phyloP scores from a whole-genome alignment of 805 yeast species.

The Sugiyamaella floridensis region DNA sequence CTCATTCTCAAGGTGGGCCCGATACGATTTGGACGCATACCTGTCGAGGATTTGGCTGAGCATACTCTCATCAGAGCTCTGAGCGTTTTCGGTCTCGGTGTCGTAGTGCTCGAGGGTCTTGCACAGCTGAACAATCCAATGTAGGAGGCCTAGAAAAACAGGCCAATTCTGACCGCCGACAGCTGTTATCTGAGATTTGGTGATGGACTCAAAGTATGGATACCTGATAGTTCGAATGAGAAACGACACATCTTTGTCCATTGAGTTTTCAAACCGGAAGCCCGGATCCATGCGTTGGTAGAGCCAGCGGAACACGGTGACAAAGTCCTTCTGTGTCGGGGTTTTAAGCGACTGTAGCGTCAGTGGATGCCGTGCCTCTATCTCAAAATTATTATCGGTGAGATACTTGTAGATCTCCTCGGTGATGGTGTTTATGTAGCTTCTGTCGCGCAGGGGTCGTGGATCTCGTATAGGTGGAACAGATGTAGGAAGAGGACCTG shows the following conservation, averaged over 20 bases:
- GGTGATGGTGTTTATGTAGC: constrained; percentile 57
- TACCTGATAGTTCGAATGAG: constrained; percentile 60
- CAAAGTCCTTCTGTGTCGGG: constrained; percentile 87
- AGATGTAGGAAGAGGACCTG: neutral
- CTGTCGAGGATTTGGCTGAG: constrained; percentile 48
- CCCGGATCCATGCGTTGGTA: constrained; percentile 75
- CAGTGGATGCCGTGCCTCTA: constrained; percentile 65
- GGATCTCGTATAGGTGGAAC: constrained; percentile 41
- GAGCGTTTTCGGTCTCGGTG: constrained; percentile 29
- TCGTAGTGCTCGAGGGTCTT: constrained; percentile 38
- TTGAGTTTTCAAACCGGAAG: constrained; percentile 55
- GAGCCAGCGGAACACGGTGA: constrained; percentile 69
- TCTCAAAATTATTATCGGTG: constrained; percentile 57
- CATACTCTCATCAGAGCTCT: constrained; percentile 36
- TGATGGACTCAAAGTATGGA: constrained; percentile 74
- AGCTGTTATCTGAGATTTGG: constrained; percentile 80
- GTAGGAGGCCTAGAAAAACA: constrained; percentile 68
- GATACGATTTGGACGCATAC: constrained; percentile 62
- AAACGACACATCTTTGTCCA: constrained; percentile 69
- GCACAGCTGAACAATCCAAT: constrained; percentile 68
- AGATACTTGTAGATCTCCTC: constrained; percentile 64
- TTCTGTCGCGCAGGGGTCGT: constrained; percentile 69
- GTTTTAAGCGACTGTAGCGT: constrained; percentile 55
- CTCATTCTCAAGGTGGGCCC: constrained; percentile 54
- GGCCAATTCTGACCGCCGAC: constrained; percentile 88